phyloP scores from a whole-genome alignment of 2,329 filamentous ascomycete species.

The Pseudogymnoascus sp. region DNA sequence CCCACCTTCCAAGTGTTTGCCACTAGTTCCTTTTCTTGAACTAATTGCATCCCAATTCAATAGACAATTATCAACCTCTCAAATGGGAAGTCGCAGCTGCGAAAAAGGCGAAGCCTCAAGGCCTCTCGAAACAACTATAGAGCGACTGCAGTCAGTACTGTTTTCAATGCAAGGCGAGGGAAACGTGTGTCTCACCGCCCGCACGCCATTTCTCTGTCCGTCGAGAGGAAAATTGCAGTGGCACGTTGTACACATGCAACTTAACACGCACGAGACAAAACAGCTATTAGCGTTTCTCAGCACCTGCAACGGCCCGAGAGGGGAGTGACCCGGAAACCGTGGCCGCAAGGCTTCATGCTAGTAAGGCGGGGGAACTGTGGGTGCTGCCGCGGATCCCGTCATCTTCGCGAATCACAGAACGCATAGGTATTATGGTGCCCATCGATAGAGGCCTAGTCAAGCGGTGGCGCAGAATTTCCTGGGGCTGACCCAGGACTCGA shows the following conservation, averaged over 20 bases:
- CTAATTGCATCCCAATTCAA: neutral
- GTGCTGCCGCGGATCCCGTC: neutral
- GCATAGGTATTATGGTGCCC: neutral
- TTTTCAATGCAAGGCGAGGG: neutral
- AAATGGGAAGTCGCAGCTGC: neutral
- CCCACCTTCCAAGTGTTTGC: neutral
- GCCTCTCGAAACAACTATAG: neutral
- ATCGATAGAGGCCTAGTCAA: neutral
- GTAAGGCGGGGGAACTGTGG: neutral
- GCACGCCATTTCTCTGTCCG: neutral
- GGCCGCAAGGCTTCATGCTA: neutral
- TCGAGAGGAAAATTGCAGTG: neutral
- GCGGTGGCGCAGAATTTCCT: slow-evolving; percentile 1
- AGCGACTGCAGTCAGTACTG: neutral
- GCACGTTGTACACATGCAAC: neutral
- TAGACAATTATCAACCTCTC: neutral
- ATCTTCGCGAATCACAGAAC: neutral
- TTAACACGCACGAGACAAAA: neutral
- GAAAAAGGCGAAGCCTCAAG: neutral
- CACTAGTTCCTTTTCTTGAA: neutral
- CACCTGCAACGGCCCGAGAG: slow-evolving; percentile 5
- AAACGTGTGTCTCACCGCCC: neutral
- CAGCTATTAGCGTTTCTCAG: neutral
- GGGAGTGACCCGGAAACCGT: neutral
- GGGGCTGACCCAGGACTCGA: neutral